phyloP scores from a whole-genome alignment of 192 early-diverging fungal genomes.

The Blastocladiella britannica region DNA sequence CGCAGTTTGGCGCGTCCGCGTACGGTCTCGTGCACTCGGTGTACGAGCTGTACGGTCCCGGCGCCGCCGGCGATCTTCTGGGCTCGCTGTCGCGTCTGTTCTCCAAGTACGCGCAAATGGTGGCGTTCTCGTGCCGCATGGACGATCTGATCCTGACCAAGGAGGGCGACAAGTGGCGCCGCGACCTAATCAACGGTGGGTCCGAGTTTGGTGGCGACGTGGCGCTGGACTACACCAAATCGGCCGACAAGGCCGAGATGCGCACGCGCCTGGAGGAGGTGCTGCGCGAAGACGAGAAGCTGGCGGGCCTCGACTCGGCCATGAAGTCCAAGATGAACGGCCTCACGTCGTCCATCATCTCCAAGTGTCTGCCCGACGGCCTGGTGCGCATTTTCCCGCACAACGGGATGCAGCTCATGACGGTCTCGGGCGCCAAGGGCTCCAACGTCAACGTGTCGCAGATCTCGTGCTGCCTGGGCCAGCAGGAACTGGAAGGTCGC shows the following conservation, averaged over 20 bases:
- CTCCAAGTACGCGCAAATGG: slow-evolving; percentile 65
- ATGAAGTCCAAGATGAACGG: slow-evolving; percentile 68
- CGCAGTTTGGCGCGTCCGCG: slow-evolving; percentile 81
- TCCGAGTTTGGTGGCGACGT: slow-evolving; percentile 44
- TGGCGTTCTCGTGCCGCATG: slow-evolving; percentile 93
- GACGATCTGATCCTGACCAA: slow-evolving; percentile 80
- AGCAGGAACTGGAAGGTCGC: slow-evolving; percentile 93
- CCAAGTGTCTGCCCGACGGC: slow-evolving; percentile 47
- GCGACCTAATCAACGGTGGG: slow-evolving; percentile 43
- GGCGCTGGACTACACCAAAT: slow-evolving; percentile 33
- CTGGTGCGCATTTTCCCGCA: slow-evolving; percentile 66
- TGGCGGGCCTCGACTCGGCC: slow-evolving; percentile 69
- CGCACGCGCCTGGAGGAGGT: slow-evolving; percentile 63
- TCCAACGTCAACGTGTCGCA: slow-evolving; percentile 85
- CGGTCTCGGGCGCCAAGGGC: slow-evolving; percentile 94
- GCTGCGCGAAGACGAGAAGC: slow-evolving; percentile 56
- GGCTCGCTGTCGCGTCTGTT: slow-evolving; percentile 80
- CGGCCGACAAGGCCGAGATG: slow-evolving; percentile 27
- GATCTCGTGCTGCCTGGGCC: slow-evolving; percentile 91
- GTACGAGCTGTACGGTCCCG: slow-evolving; percentile 82
- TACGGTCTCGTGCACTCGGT: slow-evolving; percentile 88
- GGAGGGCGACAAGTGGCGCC: slow-evolving; percentile 56
- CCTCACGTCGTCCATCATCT: slow-evolving; percentile 58
- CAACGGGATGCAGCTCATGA: slow-evolving; percentile 99
- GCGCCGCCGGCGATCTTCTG: slow-evolving; percentile 71